Evolutionary conservation across 164 flowering plant species (phyloP).

Genomic region (Vitis vinifera): ASM3070453v1 NC_081812.1:20460501-20461000

Average conservation of each 20-base stretch:
- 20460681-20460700: neutral
- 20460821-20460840: neutral
- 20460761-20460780: too few relatives aligned
- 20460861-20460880: conserved; percentile 41
- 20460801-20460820: neutral
- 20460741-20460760: too few relatives aligned
- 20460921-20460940: conserved; percentile 50
- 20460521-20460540: conserved; percentile 88
- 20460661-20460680: neutral
- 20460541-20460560: conserved; percentile 67
- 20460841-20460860: neutral
- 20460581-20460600: conserved; percentile 79
- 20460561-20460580: conserved; percentile 67
- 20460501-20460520: conserved; percentile 63
- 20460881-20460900: conserved; percentile 91
- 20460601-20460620: conserved; percentile 40
- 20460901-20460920: conserved; percentile 84
- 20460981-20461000: conserved; percentile 13
- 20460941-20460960: conserved; percentile 23
- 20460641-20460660: neutral
- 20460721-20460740: too few relatives aligned
- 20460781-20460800: too few relatives aligned
- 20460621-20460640: neutral
- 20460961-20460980: conserved; percentile 59
- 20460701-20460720: neutral